Percentiles rank a stretch among this genome's conserved stretches.
These are phyloP conservation scores for Nymphaea thermarum DNA, from an alignment of 164 flowering plant species.

Conservation along the genomic window DNA sequence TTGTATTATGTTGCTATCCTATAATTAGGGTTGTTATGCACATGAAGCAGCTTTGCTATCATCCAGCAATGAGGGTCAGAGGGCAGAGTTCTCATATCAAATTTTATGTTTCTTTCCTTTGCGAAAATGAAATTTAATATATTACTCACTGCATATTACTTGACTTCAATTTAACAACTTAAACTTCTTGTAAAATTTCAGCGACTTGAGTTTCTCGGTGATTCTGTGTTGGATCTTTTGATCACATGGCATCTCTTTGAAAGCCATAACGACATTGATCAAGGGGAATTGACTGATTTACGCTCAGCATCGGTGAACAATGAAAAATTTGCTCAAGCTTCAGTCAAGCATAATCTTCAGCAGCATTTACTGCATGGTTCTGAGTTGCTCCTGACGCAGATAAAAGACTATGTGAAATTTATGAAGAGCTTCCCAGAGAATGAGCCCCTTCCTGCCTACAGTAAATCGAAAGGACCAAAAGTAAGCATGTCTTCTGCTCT, in stretches of 20 bases:
- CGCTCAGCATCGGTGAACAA: slow-evolving; percentile 90
- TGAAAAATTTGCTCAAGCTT: slow-evolving; percentile 77
- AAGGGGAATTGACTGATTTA: slow-evolving; percentile 83
- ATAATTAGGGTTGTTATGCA: no score
- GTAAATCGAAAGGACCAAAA: slow-evolving; percentile 52
- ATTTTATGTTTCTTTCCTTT: no score
- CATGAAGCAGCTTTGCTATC: no score
- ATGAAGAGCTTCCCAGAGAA: slow-evolving; percentile 8
- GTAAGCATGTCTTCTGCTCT: slow-evolving; percentile 15
- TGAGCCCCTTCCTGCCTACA: slow-evolving; percentile 7
- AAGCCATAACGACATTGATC: slow-evolving; percentile 51
- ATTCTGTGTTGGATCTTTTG: slow-evolving; percentile 76
- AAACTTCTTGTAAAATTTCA: slow-evolving; percentile 10
- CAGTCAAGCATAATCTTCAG: slow-evolving; percentile 49
- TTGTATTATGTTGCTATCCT: no score
- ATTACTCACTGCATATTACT: no score
- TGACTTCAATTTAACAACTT: no score
- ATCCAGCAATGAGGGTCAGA: no score
- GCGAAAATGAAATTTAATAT: no score
- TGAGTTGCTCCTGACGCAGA: slow-evolving; percentile 40
- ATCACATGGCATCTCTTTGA: slow-evolving; percentile 74
- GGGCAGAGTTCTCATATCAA: no score
- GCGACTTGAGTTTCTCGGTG: slow-evolving; percentile 98
- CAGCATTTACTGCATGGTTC: slow-evolving; percentile 69
- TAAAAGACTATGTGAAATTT: slow-evolving; percentile 42